A percentile compares a stretch with the other conserved stretches of the same genome.
phyloP scores from a whole-genome alignment of 441 rosid species.

The Melastoma candidum region DNA sequence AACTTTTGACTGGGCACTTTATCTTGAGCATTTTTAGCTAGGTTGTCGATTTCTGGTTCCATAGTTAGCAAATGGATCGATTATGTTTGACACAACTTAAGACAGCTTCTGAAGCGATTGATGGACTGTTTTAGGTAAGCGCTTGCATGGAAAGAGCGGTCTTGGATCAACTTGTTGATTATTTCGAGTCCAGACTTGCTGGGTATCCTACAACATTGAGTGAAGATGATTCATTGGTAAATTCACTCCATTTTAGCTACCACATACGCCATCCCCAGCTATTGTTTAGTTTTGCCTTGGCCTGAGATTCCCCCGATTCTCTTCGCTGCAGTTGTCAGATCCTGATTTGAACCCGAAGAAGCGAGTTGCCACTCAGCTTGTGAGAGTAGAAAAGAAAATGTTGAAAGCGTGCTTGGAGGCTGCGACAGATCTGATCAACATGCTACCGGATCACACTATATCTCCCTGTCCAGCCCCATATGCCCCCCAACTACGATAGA shows the following conservation, averaged over 20 bases:
- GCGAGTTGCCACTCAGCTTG: conserved; percentile 86
- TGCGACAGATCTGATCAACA: conserved; percentile 43
- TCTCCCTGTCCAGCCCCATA: conserved; percentile 89
- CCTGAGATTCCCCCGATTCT: neutral
- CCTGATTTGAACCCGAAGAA: conserved; percentile 60
- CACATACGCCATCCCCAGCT: conserved; percentile 1
- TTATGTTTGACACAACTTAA: neutral
- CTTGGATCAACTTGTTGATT: conserved; percentile 75
- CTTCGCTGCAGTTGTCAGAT: conserved; percentile 55
- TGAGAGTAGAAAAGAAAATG: conserved; percentile 80
- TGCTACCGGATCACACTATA: conserved; percentile 63
- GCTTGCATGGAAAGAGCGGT: conserved; percentile 92
- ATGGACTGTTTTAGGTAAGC: conserved; percentile 48
- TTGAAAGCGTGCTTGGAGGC: conserved; percentile 66
- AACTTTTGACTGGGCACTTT: too few species aligned
- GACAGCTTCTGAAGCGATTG: conserved; percentile 12
- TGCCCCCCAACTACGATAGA: conserved; percentile 60
- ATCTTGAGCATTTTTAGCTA: neutral
- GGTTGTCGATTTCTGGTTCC: conserved; percentile 1
- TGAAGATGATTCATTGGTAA: conserved; percentile 77
- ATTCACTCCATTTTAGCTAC: conserved; percentile 4
- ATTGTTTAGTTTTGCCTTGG: neutral
- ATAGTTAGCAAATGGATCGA: conserved; percentile 1
- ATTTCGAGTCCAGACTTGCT: conserved; percentile 58
- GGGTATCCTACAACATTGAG: conserved; percentile 68